Evolutionary conservation across 148 eudicot species (phyloP).

Genomic region (Cornus controversa): DNA sequence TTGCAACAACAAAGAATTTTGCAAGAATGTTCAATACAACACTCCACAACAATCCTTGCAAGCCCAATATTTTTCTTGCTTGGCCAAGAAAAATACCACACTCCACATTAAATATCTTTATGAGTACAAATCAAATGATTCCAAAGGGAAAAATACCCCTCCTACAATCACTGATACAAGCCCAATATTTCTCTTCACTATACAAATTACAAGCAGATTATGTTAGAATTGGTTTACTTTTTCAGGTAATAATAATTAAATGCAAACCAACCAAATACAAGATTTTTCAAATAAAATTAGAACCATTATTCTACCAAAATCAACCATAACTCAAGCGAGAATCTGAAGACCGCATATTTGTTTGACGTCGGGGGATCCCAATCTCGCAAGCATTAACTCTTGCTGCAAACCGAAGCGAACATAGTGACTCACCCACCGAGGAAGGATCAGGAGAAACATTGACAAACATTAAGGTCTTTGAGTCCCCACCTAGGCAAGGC

Average conservation of each 20-base stretch:
- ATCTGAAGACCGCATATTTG: constrained; percentile 56
- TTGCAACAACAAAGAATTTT: too few relatives aligned
- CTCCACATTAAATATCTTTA: constrained; percentile 8
- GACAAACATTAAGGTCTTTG: constrained; percentile 93
- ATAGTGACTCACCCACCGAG: constrained; percentile 78
- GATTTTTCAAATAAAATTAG: constrained; percentile 11
- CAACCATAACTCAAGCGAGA: constrained; percentile 73
- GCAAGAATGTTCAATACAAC: too few relatives aligned
- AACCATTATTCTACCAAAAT: constrained; percentile 12
- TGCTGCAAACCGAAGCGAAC: constrained; percentile 90
- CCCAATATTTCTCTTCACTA: constrained; percentile 32
- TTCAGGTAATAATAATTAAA: constrained; percentile 18
- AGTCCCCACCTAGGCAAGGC: constrained; percentile 99
- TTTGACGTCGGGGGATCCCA: constrained; percentile 85
- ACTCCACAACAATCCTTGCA: too few relatives aligned
- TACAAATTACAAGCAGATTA: constrained; percentile 46
- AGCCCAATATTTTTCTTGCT: too few relatives aligned
- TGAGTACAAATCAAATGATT: constrained; percentile 23
- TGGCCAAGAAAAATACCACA: background rate
- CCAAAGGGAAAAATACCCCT: constrained; percentile 26
- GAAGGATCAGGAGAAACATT: constrained; percentile 82
- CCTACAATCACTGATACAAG: constrained; percentile 29
- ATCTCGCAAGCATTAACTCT: constrained; percentile 94
- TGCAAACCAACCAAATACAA: constrained; percentile 28
- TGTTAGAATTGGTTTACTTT: constrained; percentile 34